These are phyloP conservation scores for Ricinus communis DNA, from an alignment of 345 rosid genomes.

Conservation along the genomic window DNA sequence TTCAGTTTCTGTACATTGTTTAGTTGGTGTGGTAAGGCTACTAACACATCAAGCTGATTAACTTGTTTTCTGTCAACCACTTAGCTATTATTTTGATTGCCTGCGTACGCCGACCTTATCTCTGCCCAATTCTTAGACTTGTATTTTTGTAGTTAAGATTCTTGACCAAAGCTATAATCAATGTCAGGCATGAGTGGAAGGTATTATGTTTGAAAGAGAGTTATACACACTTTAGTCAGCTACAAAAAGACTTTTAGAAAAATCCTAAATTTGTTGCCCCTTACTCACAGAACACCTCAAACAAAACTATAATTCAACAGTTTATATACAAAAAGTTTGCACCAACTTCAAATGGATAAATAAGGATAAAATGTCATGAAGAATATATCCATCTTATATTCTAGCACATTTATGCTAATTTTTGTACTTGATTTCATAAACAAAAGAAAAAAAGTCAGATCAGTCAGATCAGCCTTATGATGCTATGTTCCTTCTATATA, in stretches of 20 bases:
- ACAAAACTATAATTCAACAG: background rate
- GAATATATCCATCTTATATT: background rate
- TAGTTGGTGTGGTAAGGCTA: too few species aligned
- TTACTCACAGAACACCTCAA: background rate
- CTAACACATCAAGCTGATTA: too few species aligned
- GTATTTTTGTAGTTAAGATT: background rate
- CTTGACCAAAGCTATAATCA: background rate
- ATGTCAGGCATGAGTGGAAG: background rate
- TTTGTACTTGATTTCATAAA: background rate
- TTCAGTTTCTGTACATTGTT: background rate
- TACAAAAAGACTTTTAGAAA: background rate
- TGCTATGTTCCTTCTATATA: slow-evolving; percentile 23
- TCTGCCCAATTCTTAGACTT: background rate
- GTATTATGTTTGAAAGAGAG: background rate
- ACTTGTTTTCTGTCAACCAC: background rate
- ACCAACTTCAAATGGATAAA: background rate
- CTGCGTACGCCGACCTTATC: too few species aligned
- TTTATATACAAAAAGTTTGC: background rate
- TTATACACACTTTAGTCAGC: background rate
- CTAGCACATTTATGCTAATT: background rate
- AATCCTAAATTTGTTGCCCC: background rate
- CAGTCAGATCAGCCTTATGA: background rate
- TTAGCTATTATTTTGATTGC: background rate
- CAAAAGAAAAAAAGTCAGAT: background rate
- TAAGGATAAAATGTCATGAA: background rate